Percentiles rank a stretch among this genome's conserved stretches.
phyloP scores from a whole-genome alignment of 2,329 filamentous ascomycete genomes.

The Colletotrichum musicola region DNA sequence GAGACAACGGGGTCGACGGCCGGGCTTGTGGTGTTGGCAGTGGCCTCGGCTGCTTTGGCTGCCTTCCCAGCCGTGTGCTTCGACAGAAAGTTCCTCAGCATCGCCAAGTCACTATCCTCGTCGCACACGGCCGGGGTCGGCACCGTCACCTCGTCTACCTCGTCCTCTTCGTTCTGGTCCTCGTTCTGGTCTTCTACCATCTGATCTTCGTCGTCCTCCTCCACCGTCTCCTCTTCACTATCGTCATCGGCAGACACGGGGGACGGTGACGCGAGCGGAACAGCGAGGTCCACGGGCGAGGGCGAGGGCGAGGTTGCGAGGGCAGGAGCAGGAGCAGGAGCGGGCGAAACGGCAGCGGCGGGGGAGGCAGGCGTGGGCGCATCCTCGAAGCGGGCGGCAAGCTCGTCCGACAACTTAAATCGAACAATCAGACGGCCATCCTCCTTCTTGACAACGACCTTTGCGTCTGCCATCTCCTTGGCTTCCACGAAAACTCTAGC shows the following conservation, averaged over 20 bases:
- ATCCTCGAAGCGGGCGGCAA: background rate
- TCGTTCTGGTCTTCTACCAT: background rate
- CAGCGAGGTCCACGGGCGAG: background rate
- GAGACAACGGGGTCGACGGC: too few species aligned
- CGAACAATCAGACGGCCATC: slow-evolving; percentile 33
- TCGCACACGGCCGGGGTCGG: background rate
- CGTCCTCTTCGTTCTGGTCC: background rate
- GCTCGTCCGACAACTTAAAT: slow-evolving; percentile 37
- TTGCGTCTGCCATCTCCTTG: slow-evolving; percentile 11
- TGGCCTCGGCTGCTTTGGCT: slow-evolving; percentile 46
- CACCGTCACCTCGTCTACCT: background rate
- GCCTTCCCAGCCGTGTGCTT: slow-evolving; percentile 46
- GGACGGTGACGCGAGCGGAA: background rate
- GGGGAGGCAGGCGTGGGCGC: background rate
- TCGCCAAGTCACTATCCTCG: slow-evolving; percentile 21
- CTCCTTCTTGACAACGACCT: slow-evolving; percentile 14
- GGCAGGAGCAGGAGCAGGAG: too few species aligned
- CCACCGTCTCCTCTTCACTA: background rate
- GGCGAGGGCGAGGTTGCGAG: background rate
- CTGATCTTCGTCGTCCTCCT: background rate
- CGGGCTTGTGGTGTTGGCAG: background rate
- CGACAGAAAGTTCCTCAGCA: slow-evolving; percentile 32
- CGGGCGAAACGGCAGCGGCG: background rate
- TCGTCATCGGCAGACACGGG: background rate
- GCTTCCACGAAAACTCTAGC: slow-evolving; percentile 21